Conservation (phyloP, 805 yeast genomes). For the Starmera dryadoides region DNA sequence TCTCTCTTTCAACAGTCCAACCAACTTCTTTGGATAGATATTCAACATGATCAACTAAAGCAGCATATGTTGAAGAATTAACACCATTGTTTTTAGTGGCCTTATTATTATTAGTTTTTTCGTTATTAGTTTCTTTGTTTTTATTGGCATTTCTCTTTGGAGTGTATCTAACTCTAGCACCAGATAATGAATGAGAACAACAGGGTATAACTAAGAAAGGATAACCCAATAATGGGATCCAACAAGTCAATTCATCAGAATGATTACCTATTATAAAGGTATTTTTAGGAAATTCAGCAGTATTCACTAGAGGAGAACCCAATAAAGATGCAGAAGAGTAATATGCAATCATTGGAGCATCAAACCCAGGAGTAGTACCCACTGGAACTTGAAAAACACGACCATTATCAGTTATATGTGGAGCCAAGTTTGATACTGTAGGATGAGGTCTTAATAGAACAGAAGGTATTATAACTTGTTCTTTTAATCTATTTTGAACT, state of each 20-base stretch:
- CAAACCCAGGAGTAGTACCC: constrained; percentile 17
- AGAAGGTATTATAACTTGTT: constrained; percentile 80
- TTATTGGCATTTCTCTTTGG: constrained; percentile 26
- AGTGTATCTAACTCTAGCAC: constrained; percentile 63
- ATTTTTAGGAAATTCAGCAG: constrained; percentile 58
- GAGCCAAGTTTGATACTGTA: constrained; percentile 42
- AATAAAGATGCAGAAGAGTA: constrained; percentile 38
- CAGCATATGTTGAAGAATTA: constrained; percentile 62
- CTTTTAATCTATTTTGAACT: constrained; percentile 51
- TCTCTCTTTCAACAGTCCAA: constrained; percentile 81
- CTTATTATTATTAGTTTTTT: constrained; percentile 10
- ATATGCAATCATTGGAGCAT: constrained; percentile 41
- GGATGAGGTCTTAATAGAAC: constrained; percentile 67
- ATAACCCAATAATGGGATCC: constrained; percentile 84
- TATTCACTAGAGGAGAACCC: constrained; percentile 46
- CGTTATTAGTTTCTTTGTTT: constrained; percentile 8
- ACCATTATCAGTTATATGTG: constrained; percentile 54
- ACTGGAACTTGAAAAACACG: constrained; percentile 42
- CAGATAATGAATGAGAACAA: constrained; percentile 83
- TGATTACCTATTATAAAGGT: constrained; percentile 91
- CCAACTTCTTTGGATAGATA: constrained; percentile 61
- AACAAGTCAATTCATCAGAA: constrained; percentile 89
- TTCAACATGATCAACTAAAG: constrained; percentile 80
- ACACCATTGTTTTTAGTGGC: constrained; percentile 14
- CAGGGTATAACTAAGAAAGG: constrained; percentile 94